Evolutionary conservation across 2,329 filamentous ascomycete species (phyloP), one percentile per base, ranked within the genome.

Genomic region (Paecilomyces sp.): DNA sequence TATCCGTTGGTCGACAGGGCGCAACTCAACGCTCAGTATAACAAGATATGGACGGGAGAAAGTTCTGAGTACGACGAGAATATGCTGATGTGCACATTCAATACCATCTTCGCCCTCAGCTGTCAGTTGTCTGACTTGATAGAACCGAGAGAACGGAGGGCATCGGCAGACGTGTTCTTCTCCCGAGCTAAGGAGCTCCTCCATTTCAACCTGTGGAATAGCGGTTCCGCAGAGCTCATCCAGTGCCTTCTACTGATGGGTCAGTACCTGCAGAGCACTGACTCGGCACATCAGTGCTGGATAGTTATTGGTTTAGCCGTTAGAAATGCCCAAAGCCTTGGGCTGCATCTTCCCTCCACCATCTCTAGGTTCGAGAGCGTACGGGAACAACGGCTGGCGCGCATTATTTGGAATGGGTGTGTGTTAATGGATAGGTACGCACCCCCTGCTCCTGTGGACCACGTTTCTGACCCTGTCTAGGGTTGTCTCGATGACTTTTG

Each of bases 201-300:
- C 0, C 74, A 76, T 1, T 74, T 80, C 52, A 76, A 74, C 15
- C 64, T 76, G 1, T 80, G 78, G 74, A 72, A 79, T 11, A 68
- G 73, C 0, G 76, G 75, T 0, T 81, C 78, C 0, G 63, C 78
- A 0, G 77, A 76, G 52, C 58, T 79, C 1, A 76, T 82, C 1
- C 80, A 82, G 62, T 80, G 76, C 53, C 66, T 82, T 0, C 65
- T 82, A 0, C 67, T 82, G 4, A 79, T 79, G 61, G 77, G 76
- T 11, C 79, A 80, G 53, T 82, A 81, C 60, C 66, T 82, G 0
- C 80, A 82, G 52, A 79, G 80, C 54, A 81, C 80, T 0, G 75
- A 79, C 12, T 75, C 75, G 5, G 75, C 77, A 0, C 77, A 81
- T 60, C 76, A 80, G 59, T 81, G 78, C 1, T 82, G 80, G 80